Percentiles rank a stretch among this genome's conserved stretches.
Conservation (phyloP, 192 early-diverging fungal species). For the Gryganskiella cystojenkinii region DNA sequence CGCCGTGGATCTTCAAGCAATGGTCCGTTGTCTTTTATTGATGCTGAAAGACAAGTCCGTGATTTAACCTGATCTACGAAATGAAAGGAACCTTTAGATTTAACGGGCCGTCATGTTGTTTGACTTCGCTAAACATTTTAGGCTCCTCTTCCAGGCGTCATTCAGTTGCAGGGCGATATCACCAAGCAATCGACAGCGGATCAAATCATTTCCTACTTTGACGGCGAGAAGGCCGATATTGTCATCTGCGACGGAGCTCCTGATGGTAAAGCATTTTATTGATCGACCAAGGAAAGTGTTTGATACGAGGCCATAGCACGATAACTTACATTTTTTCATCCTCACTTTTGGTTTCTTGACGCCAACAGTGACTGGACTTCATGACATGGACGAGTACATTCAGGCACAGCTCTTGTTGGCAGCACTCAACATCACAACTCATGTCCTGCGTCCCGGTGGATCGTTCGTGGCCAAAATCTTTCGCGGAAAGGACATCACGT, state of each 20-base stretch:
- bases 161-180: constrained; percentile 97
- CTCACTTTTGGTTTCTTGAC: background rate
- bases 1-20: constrained; percentile 95
- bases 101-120: too few species aligned
- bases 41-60: constrained; percentile 93
- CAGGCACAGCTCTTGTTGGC: constrained; percentile 97
- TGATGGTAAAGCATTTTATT: constrained; percentile 68
- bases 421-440: constrained; percentile 96
- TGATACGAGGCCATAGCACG: background rate
- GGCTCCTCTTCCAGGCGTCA: constrained; percentile 93
- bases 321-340: background rate
- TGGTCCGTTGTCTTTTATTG: constrained; percentile 62
- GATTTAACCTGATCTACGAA: constrained; percentile 34
- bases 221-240: constrained; percentile 88
- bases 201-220: constrained; percentile 90
- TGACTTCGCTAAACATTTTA: constrained; percentile 17
- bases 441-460: constrained; percentile 90
- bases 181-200: constrained; percentile 94
- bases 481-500: constrained; percentile 91
- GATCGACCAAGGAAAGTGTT: background rate
- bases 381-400: constrained; percentile 99
- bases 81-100: too few species aligned
- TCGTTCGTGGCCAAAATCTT: constrained; percentile 99
- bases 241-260: constrained; percentile 97
- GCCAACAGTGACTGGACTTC: constrained; percentile 86